Evolutionary conservation across 2,329 filamentous ascomycete genomes (phyloP), one percentile per base, ranked within the genome.

Genomic region (Diaporthe sp.): DNA sequence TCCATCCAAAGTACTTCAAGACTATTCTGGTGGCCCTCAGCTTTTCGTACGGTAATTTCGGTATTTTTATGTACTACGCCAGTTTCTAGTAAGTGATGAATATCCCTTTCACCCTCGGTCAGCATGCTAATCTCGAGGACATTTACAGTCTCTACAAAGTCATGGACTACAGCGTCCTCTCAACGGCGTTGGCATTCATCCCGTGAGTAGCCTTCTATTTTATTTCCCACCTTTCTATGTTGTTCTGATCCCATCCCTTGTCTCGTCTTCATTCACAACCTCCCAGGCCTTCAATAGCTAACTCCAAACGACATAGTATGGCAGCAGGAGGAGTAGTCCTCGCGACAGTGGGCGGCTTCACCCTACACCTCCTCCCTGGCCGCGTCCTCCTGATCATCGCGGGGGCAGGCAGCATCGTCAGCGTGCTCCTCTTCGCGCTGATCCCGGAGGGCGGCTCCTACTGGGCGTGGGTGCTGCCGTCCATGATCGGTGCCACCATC

Each of bases 381-480:
- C 90, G 88, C 1, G 77, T 92, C 1, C 83, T 95, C 13, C 86
- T 94, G 76, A 80, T 92, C 68, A 86, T 94, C 44, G 92, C 92
- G 1, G 87, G 88, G 3, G 76, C 89, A 0, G 92, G 91, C 1
- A 92, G 89, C 77, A 79, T 94, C 4, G 80, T 90, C 6, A 86
- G 88, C 2, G 87, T 86, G 0, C 81, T 94, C 0, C 85, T 94
- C 1, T 93, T 94, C 76, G 92, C 92, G 10, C 78, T 93, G 15
- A 87, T 92, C 25, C 92, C 92, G 0, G 80, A 84, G 1, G 86
- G 90, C 73, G 87, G 86, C 3, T 88, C 89, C 58, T 93, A 93
- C 85, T 96, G 94, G 94, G 89, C 92, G 0, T 95, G 89, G 79
- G 87, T 94, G 30, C 94, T 96, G 79, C 92, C 93, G 0, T 85